Conservation (phyloP, 1,139 yeast species). For the Hyphopichia burtonii region DNA sequence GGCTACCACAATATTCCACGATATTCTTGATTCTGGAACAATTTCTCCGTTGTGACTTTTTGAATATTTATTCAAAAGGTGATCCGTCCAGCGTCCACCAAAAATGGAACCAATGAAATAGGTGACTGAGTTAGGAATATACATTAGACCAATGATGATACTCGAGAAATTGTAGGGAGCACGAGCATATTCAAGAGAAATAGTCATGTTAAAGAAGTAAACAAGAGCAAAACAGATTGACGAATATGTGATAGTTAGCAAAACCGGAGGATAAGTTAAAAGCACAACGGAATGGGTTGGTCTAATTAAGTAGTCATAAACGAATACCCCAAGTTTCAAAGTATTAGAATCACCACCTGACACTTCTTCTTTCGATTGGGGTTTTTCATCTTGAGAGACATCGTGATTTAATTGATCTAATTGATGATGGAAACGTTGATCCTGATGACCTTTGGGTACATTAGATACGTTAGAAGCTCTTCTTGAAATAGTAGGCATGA, state of each 20-base stretch:
- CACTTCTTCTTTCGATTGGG: not conserved
- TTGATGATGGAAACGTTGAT: conserved; percentile 23
- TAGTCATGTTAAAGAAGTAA: conserved; percentile 73
- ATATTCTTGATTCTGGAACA: conserved; percentile 76
- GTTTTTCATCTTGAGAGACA: not conserved
- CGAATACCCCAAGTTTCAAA: conserved; percentile 12
- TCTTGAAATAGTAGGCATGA: conserved; percentile 38
- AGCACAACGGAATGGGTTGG: conserved; percentile 54
- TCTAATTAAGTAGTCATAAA: conserved; percentile 44
- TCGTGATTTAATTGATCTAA: conserved; percentile 11
- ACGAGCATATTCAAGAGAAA: conserved; percentile 60
- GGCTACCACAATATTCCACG: conserved; percentile 71
- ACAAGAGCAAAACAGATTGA: conserved; percentile 67
- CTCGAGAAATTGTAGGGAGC: conserved; percentile 70
- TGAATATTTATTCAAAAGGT: conserved; percentile 53
- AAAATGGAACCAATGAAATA: conserved; percentile 69
- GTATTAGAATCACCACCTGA: no score
- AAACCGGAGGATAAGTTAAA: conserved; percentile 70
- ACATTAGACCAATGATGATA: conserved; percentile 69
- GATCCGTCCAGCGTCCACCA: conserved; percentile 82
- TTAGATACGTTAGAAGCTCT: conserved; percentile 34
- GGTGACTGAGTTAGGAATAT: conserved; percentile 80
- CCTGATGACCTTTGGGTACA: conserved; percentile 29
- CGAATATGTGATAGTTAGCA: conserved; percentile 61
- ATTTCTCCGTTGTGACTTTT: conserved; percentile 58